Evolutionary conservation across 768 basidiomycete species (phyloP), one percentile per base, ranked within the genome.

Genomic region (Phylloporus rhodoxanthus): DNA sequence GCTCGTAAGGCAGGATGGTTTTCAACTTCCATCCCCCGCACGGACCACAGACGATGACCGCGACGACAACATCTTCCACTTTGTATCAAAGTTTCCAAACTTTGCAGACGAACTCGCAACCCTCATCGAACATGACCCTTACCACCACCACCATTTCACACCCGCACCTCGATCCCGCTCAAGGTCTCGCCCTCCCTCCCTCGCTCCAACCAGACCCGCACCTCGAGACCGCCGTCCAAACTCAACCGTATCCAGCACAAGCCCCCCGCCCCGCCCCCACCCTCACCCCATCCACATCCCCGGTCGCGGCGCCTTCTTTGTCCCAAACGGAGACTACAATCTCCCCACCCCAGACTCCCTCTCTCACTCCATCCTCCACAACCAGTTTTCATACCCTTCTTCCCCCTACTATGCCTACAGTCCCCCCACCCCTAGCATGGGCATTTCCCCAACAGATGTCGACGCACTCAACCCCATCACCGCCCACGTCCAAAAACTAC

Each of bases 211-310:
- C 8, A 68, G 82, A 45, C 78, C 78, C 45, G 47, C 51, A 42
- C 70, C 83, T 15, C 62, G 74, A 43, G 61, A 78, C 17, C 73
- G 85, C 51, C 70, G 85, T 48, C 79, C 79, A 50, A 80, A 78
- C 50, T 80, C 78, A 53, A 72, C 87, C 40, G 39, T 76, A 64
- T 51, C 84, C 75, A 44, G 82, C 78, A 34, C 67, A 29, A 72
- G 72, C 20, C 74, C 75, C n/a, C 73, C 75, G 9, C 72, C 71
- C 42, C 65, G 65, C 3, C 64, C 66, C 11, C 71, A 78, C 19
- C 82, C 84, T 0, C 81, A 83, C 55, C 84, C 84, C 9, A 87
- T 89, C 62, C 70, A 86, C 43, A 88, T 88, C 57, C 87, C 84
- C 7, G 68, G 74, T 17, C 65, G 70, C 19, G 61, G 63, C 1